Evolutionary conservation across 208 protist genomes (phyloP).

Genomic region (Willaertia magna): DNA sequence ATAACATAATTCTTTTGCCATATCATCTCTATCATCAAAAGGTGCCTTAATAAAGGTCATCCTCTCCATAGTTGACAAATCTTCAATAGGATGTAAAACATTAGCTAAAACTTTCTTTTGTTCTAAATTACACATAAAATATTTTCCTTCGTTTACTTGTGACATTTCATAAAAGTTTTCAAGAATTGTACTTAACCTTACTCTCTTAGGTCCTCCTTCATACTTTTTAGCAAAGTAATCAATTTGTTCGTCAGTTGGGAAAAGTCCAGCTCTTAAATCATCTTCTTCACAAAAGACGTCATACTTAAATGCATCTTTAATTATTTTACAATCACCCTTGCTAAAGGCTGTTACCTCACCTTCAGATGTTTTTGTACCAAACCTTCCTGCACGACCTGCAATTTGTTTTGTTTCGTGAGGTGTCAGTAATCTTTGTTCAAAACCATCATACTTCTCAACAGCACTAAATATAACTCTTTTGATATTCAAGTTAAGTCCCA

Average conservation of each 20-base stretch:
- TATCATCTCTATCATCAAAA: background rate
- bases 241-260: background rate
- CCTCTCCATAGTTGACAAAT: background rate
- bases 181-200: background rate
- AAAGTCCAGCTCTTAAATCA: background rate
- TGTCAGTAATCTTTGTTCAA: background rate
- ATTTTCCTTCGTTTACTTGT: background rate
- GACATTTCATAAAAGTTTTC: background rate
- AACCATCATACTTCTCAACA: slow-evolving; percentile 3
- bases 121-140: slow-evolving; percentile 11
- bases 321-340: background rate
- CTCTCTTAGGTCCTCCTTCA: background rate
- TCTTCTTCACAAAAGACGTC: background rate
- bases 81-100: background rate
- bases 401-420: slow-evolving; percentile 28
- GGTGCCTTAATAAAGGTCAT: background rate
- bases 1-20: background rate
- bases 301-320: background rate
- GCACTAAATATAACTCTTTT: background rate
- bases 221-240: background rate
- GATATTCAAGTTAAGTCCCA: slow-evolving; percentile 73
- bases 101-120: background rate
- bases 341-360: slow-evolving; percentile 7
- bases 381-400: slow-evolving; percentile 36
- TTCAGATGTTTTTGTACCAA: background rate